Percentiles rank a stretch among this genome's conserved stretches.
Conservation (phyloP, 148 eudicot species). For the Rhododendron henanense region DNA sequence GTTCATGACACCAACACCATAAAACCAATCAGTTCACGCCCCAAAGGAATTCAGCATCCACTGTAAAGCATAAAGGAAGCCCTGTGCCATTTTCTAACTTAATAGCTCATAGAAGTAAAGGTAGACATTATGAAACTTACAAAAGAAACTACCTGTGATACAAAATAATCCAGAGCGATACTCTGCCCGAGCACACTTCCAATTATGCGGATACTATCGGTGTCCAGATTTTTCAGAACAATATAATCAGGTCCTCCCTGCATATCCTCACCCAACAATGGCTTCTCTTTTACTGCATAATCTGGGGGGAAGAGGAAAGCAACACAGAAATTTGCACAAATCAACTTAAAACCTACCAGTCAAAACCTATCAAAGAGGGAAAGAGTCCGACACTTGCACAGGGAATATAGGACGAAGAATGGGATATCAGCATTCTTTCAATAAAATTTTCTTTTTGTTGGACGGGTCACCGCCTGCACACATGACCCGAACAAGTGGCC, state of each 20-base stretch:
- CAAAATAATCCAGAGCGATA: slow-evolving; percentile 88
- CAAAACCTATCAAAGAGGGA: neutral
- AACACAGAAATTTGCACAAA: neutral
- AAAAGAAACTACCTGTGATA: slow-evolving; percentile 61
- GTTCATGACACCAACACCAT: neutral
- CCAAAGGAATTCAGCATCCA: neutral
- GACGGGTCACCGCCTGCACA: neutral
- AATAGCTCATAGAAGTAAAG: neutral
- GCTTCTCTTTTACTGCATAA: slow-evolving; percentile 82
- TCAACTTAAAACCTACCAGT: slow-evolving; percentile 5
- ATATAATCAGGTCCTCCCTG: slow-evolving; percentile 88
- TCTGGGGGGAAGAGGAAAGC: slow-evolving; percentile 35
- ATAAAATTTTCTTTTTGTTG: neutral
- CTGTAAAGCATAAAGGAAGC: neutral
- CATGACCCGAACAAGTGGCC: neutral
- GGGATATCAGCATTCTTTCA: neutral
- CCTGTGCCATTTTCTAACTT: neutral
- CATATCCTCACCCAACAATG: slow-evolving; percentile 69
- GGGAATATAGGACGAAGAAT: neutral
- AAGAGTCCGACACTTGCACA: neutral
- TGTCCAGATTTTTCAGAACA: slow-evolving; percentile 68
- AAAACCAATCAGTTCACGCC: neutral
- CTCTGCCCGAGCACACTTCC: slow-evolving; percentile 97
- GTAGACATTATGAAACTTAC: neutral
- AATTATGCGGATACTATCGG: slow-evolving; percentile 81